These are phyloP conservation scores for Psophocarpus tetragonolobus DNA, from an alignment of 306 rosid species.

Conservation along the genomic window DNA sequence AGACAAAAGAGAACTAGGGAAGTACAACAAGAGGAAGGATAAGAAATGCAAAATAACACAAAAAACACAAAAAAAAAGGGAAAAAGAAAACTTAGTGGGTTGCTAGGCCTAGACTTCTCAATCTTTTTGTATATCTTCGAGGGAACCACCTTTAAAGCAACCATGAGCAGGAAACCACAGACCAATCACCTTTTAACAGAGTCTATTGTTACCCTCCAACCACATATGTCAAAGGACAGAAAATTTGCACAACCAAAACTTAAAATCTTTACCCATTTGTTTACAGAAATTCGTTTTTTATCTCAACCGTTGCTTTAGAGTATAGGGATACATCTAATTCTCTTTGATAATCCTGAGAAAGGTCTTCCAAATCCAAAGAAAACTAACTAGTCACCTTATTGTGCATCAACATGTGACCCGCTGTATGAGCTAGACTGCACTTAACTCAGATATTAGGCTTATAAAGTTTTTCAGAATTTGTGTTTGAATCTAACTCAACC, in stretches of 20 bases:
- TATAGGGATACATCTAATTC: not conserved
- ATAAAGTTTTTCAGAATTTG: too few relatives aligned
- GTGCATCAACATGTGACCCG: not conserved
- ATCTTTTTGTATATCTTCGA: not conserved
- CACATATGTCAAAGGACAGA: not conserved
- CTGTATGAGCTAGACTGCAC: not conserved
- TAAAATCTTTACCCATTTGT: not conserved
- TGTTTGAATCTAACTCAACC: too few relatives aligned
- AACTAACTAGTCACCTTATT: not conserved
- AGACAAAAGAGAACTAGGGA: not conserved
- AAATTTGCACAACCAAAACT: not conserved
- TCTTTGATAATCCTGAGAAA: not conserved
- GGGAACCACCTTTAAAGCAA: not conserved
- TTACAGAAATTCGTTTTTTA: not conserved
- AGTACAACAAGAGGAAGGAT: not conserved
- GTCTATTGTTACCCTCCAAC: not conserved
- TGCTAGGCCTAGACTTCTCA: not conserved
- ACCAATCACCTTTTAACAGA: not conserved
- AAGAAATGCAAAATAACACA: not conserved
- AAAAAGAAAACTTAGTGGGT: not conserved
- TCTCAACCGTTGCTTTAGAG: not conserved
- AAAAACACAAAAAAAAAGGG: not conserved
- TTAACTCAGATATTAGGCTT: not conserved
- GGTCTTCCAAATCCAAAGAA: not conserved
- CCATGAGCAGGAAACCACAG: not conserved